Base-by-base conservation (phyloP, 768 basidiomycete species). In the Chalciporus chontae region DNA sequence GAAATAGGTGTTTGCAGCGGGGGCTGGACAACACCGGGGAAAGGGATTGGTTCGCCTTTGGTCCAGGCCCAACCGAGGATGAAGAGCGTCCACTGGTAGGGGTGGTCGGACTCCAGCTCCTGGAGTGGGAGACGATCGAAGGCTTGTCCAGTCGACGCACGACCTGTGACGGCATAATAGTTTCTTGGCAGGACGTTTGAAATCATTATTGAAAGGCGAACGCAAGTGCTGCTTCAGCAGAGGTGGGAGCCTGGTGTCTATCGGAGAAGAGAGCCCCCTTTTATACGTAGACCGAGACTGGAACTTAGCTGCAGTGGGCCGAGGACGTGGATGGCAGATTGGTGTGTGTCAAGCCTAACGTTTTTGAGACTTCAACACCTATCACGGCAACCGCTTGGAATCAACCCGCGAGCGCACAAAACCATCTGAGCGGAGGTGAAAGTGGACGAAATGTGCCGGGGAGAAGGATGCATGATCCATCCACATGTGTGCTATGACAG, bases 41-140 rank as follows among this genome's bases (percentile, higher is more conserved):
- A 52, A 7, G 42, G 45, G 29, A 56, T 53, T 10, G 56, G 56
- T 5, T 45, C 36, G 7, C 38, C 29, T 40, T 54, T 58, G 31
- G 58, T 47, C 37, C 43, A 47, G 14, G 46, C 52, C 45, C 48
- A 67, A 27, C 61, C 52, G 15, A 65, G 54, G 48, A 65, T 21
- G 19, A 65, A 65, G 26, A 65, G 60, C 5, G 65, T 40, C 48
- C 66, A 65, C 24, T 65, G 64, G 47, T 60, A 49, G 3, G 62
- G 59, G n/a, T 59, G 53, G 5, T 54, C 41, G 4, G 17, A 44
- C 39, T 45, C 14, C 43, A 66, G 41, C 23, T 58, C 54, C 40
- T 67, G 42, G 43, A 66, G 46, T 9, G 57, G 50, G 27, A 67
- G 42, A 47, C 64, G 64, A 32, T 61, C 54, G 31, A 54, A 60